Percentiles rank a stretch among this genome's conserved stretches.
Conservation (phyloP, 352 stramenopile genomes). For the Blastocystis sp. region DNA sequence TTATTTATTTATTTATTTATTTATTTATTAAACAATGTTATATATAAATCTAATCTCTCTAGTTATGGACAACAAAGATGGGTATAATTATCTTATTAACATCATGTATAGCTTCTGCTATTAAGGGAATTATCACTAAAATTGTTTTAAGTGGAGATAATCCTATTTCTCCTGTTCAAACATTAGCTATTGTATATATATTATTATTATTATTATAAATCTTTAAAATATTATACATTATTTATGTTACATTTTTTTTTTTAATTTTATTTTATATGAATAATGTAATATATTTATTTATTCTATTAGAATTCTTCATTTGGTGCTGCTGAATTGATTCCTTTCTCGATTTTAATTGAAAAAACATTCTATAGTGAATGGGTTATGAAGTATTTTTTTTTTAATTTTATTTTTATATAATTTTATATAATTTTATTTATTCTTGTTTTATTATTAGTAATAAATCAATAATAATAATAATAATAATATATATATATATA, state of each 20-base stretch:
- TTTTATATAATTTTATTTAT: too few species aligned
- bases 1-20: too few species aligned
- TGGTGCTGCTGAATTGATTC: conserved; percentile 11
- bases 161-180: conserved; percentile 18
- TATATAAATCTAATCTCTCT: too few species aligned
- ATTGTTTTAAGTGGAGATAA: conserved; percentile 13
- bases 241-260: too few species aligned
- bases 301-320: conserved; percentile 33
- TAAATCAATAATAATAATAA: too few species aligned
- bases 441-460: too few species aligned
- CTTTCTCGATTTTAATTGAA: conserved; percentile 23
- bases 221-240: too few species aligned
- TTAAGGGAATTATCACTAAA: conserved; percentile 36
- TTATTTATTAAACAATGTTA: too few species aligned
- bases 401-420: too few species aligned
- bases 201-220: too few species aligned
- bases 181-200: conserved; percentile 8
- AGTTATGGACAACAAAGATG: conserved; percentile 10
- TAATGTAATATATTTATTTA: too few species aligned
- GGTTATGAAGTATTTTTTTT: not conserved
- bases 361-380: conserved; percentile 21
- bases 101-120: conserved; percentile 10
- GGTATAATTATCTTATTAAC: conserved; percentile 19
- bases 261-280: not conserved
- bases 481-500: not conserved